Percentiles rank a stretch among this genome's conserved stretches.
phyloP scores from a whole-genome alignment of 2,329 filamentous ascomycete species.

The Cercospora sesami region DNA sequence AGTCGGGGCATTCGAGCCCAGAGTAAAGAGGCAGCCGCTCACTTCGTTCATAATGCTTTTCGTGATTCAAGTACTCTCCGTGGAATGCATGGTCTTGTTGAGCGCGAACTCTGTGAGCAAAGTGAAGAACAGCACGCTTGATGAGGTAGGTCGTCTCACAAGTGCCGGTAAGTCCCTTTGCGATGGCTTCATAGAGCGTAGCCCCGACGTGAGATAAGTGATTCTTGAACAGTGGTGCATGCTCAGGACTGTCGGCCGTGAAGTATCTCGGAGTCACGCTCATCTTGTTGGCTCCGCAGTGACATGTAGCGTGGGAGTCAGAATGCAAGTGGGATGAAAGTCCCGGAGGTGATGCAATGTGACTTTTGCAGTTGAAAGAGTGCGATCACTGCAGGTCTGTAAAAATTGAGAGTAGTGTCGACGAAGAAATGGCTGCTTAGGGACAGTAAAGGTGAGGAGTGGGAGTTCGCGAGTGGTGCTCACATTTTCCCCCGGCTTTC shows the following conservation, averaged over 20 bases:
- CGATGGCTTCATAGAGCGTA: background rate
- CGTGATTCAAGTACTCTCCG: background rate
- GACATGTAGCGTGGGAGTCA: background rate
- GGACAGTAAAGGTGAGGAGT: background rate
- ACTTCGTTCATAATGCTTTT: background rate
- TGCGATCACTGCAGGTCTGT: background rate
- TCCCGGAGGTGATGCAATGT: background rate
- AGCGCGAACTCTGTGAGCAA: background rate
- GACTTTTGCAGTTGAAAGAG: background rate
- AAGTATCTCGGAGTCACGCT: background rate
- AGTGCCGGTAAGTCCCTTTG: background rate
- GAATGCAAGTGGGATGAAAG: background rate
- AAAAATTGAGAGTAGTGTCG: background rate
- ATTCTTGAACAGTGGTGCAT: background rate
- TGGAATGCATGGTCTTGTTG: background rate
- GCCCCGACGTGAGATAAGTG: background rate
- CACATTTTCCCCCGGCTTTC: background rate
- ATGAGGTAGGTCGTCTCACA: background rate
- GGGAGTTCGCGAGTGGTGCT: background rate
- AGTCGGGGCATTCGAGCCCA: background rate
- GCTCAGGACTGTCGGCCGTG: background rate
- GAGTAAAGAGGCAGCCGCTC: background rate
- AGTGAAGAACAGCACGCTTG: background rate
- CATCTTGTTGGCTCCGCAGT: background rate
- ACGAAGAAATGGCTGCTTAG: background rate